Base-by-base conservation (phyloP, 2,329 filamentous ascomycete genomes). In the Juglanconis oblonga region DNA sequence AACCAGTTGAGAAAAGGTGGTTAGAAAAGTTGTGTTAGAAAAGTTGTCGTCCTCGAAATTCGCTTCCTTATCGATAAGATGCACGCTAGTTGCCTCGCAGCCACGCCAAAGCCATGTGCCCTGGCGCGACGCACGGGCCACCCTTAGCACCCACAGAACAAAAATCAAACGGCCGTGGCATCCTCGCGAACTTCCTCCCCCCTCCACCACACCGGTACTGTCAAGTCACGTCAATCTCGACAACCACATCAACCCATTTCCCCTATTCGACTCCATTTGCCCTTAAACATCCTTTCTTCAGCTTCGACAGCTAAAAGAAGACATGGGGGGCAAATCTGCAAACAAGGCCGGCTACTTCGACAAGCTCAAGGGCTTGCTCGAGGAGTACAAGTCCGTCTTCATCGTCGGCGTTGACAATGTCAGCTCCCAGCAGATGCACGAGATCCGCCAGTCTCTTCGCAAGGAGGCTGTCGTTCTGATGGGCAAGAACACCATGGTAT, bases 351-450 rank as follows among this genome's bases (percentile, higher is more conserved):
- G 78, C 73, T 97, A 99, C 88, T 99, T 99, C 86, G 94, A 97
- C 81, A 98, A 98, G 92, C 92, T 99, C 79, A 96, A 97, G 89
- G 80, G 79, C 81, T 88, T 98, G 79, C 89, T 99, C 79, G 91
- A 98, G 85, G 89, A 92, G 79, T 98, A 96, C 90, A 87, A 87
- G 79, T 94, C 90, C 76, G 90, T 98, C 84, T 98, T 99, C 91
- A 93, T 99, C 80, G 93, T 97, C 79, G 76, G 87, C 76, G 89
- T 94, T 77, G 91, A 98, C 92, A 99, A 98, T 99, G 95, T 99
- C 88, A 92, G 89, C 80, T 99, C 95, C 72, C 95, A 99, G 88
- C 96, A 99, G 89, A 99, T 99, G 96, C 95, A 99, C 91, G 95
- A 99, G 88, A 98, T 99, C 80, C 91, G 95, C 79, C 82, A 89